Conservation (phyloP, 768 basidiomycete genomes). For the Terana coerulea region DNA sequence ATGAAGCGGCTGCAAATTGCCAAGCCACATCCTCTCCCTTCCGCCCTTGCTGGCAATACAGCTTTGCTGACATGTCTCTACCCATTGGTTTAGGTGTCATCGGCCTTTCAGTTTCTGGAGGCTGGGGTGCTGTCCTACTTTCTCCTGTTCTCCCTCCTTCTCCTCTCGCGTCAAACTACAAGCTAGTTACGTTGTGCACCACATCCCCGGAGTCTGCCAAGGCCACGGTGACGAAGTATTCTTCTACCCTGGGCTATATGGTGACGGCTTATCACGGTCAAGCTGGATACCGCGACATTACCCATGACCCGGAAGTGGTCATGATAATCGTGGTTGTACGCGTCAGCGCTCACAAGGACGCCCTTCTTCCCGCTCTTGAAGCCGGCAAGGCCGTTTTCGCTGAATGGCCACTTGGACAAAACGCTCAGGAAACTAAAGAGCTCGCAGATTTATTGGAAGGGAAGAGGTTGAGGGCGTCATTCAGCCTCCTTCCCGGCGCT, state of each 20-base stretch:
- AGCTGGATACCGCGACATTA: not conserved
- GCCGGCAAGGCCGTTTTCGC: not conserved
- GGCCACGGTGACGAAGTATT: not conserved
- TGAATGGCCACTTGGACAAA: conserved; percentile 36
- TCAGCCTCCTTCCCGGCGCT: too few relatives aligned
- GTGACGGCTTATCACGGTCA: not conserved
- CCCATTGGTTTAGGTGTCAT: too few relatives aligned
- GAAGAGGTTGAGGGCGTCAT: not conserved
- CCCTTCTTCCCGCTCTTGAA: not conserved
- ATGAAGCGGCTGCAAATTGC: too few relatives aligned
- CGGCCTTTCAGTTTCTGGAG: too few relatives aligned
- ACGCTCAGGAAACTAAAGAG: not conserved
- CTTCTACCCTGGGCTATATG: not conserved
- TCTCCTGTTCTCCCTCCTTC: not conserved
- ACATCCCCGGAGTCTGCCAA: not conserved
- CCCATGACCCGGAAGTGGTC: not conserved
- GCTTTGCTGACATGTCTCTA: too few relatives aligned
- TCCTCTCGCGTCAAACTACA: not conserved
- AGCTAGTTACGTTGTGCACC: not conserved
- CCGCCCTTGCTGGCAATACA: too few relatives aligned
- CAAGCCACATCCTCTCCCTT: too few relatives aligned
- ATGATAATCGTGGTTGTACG: not conserved
- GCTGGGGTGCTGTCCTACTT: not conserved
- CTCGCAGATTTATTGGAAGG: not conserved
- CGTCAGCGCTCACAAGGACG: not conserved